These are phyloP conservation scores for Colletotrichum euphorbiae DNA, from an alignment of 2,329 filamentous ascomycete species.

Conservation along the genomic window DNA sequence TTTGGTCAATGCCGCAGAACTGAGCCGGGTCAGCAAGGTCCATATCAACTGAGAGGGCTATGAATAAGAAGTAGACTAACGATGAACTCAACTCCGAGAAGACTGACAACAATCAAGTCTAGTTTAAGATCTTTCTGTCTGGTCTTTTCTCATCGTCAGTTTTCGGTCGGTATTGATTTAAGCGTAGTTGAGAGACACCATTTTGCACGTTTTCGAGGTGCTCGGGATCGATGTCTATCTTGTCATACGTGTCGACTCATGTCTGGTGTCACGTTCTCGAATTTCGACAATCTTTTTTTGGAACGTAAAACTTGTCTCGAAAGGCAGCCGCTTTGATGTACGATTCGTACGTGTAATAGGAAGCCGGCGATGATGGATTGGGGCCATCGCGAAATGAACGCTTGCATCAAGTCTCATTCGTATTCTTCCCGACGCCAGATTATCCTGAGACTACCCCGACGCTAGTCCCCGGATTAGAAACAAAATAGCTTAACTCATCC, in stretches of 20 bases:
- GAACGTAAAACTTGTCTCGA: no score
- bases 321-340: no score
- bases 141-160: conserved; percentile 36
- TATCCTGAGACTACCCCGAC: neutral
- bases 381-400: no score
- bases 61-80: no score
- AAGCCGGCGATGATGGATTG: no score
- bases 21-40: neutral
- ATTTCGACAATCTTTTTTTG: no score
- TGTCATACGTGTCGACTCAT: neutral
- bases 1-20: conserved; percentile 44
- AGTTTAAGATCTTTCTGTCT: conserved; percentile 38
- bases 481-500: no score
- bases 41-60: no score
- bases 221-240: conserved; percentile 25
- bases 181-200: neutral
- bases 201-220: conserved; percentile 13
- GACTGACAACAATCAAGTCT: conserved; percentile 37
- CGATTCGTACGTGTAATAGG: no score
- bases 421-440: neutral
- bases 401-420: neutral
- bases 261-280: no score
- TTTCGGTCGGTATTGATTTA: conserved; percentile 32
- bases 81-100: conserved; percentile 1
- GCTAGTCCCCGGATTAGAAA: no score